Base-by-base conservation (phyloP, 768 basidiomycete genomes). In the Rhizopogon sp. region DNA sequence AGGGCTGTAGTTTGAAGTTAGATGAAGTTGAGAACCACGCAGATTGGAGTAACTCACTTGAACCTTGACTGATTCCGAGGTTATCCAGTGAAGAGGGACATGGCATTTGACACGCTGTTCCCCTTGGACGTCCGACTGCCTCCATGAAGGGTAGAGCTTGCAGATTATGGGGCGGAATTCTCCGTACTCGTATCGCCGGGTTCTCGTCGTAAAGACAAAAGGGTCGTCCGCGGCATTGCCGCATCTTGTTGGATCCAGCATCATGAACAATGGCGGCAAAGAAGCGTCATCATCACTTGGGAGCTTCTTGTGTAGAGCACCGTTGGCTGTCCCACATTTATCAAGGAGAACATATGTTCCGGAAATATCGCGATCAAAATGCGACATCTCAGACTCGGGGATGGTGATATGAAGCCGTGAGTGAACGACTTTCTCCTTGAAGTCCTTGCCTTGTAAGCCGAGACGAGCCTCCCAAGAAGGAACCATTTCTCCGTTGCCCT, bases 251-350 rank as follows among this genome's bases (percentile, higher is more conserved):
- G 94, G 93, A 65, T 97, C 93, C 61, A 97, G 81, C 62, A 97
- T 79, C 75, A 91, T 75, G 73, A 82, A 74, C 10, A 97, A 65
- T 0, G 87, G 80, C 0, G 87, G 85, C 29, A 83, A 70, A 6
- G 70, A 64, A 2, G 53, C 60, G n/a, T 84, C 82, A n/a, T 73
- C 75, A 0, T 67, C 53, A 9, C 69, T 68, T 14, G 67, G 49
- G 22, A 76, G 65, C 59, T 81, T 85, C 69, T 82, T 85, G 70
- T 96, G 93, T 45, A 98, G 74, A 20, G 88, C 88, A 25, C 80
- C 79, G 65, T 89, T 92, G 7, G 95, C 92, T 2, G 91, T 92
- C 6, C 94, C 93, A 55, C 95, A 98, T 65, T 86, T 87, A 58
- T 90, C 86, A 51, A 94, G 74, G 46, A 94, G 83, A 25, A 73